Evolutionary conservation across 176 grass and related monocot species (phyloP).

Genomic region (Musa troglodytarum): DNA sequence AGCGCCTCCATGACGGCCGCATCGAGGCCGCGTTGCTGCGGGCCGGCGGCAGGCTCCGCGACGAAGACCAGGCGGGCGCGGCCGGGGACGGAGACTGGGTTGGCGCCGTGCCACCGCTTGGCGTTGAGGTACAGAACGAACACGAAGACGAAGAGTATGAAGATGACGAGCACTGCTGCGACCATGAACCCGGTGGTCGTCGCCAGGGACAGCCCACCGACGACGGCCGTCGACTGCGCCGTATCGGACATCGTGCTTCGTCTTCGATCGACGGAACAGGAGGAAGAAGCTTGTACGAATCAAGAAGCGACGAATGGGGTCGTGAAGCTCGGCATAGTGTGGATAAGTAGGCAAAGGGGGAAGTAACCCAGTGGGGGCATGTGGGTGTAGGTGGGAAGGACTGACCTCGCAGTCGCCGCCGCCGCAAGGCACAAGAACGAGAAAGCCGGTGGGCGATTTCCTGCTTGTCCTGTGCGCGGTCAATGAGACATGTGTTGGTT

Average conservation of each 20-base stretch:
- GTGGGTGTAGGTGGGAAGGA: no score
- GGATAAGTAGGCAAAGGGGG: no score
- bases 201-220: not conserved
- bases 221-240: not conserved
- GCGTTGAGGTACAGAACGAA: not conserved
- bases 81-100: not conserved
- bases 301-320: no score
- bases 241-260: not conserved
- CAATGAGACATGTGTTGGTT: no score
- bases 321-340: no score
- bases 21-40: not conserved
- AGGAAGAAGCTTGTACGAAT: no score
- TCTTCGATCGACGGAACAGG: no score
- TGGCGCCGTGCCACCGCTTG: not conserved
- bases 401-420: no score
- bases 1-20: not conserved
- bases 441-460: no score
- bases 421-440: no score
- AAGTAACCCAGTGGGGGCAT: no score
- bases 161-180: not conserved
- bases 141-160: not conserved
- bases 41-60: not conserved
- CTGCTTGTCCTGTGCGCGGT: no score
- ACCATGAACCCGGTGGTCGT: constrained; percentile 1
- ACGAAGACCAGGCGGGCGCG: not conserved